Evolutionary conservation across 345 rosid genomes (phyloP).

Genomic region (Diplotaxis tenuifolia): DNA sequence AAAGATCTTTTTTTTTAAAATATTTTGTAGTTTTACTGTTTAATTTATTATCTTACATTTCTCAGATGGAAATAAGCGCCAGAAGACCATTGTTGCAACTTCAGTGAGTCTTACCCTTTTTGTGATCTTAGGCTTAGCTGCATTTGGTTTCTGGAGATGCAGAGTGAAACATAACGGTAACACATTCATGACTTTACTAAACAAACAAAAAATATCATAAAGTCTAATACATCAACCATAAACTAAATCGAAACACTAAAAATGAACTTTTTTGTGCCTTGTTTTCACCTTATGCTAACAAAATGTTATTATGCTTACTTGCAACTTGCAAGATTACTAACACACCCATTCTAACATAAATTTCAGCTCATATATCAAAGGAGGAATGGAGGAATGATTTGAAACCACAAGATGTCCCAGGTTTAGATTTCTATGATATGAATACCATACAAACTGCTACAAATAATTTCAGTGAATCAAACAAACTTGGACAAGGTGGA

Average conservation of each 20-base stretch:
- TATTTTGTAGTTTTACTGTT: neutral
- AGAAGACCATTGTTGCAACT: constrained; percentile 1
- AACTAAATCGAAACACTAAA: neutral
- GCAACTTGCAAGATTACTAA: neutral
- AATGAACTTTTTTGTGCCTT: neutral
- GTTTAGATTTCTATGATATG: constrained; percentile 17
- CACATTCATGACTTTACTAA: neutral
- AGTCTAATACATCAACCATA: neutral
- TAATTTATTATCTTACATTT: neutral
- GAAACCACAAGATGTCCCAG: neutral
- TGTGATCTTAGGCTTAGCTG: neutral
- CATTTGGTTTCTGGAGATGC: constrained; percentile 7
- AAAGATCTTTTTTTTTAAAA: neutral
- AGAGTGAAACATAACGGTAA: constrained; percentile 7
- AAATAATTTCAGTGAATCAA: constrained; percentile 16
- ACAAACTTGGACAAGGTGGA: constrained; percentile 39
- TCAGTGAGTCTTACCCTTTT: constrained; percentile 11
- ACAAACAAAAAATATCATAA: neutral
- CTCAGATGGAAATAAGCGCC: constrained; percentile 20
- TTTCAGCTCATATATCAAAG: neutral
- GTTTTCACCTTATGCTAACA: neutral
- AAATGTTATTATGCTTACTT: neutral
- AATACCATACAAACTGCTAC: constrained; percentile 21
- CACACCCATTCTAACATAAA: neutral
- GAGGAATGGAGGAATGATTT: neutral